A percentile compares a stretch with the other conserved stretches of the same genome.
These are phyloP conservation scores for Metschnikowia shivogae DNA, from an alignment of 805 yeast species.

Conservation along the genomic window DNA sequence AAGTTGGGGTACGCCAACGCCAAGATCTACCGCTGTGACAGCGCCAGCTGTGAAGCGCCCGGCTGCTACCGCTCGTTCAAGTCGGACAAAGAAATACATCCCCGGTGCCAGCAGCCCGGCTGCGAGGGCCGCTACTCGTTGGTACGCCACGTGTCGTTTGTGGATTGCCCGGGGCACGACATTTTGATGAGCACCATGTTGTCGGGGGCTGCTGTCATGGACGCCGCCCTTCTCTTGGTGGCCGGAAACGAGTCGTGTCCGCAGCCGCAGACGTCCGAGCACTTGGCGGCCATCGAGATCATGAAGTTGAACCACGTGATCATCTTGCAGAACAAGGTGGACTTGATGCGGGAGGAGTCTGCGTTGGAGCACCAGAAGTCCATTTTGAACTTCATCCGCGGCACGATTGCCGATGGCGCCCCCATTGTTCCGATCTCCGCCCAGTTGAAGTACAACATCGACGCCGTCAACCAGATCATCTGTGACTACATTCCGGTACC, in stretches of 20 bases:
- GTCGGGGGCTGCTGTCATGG: conserved; percentile 99
- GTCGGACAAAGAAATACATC: conserved; percentile 90
- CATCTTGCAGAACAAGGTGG: conserved; percentile 96
- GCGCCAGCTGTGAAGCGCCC: conserved; percentile 84
- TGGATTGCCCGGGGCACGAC: conserved; percentile 99
- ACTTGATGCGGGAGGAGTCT: conserved; percentile 94
- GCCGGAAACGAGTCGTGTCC: conserved; percentile 99
- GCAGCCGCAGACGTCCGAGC: conserved; percentile 99
- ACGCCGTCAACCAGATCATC: conserved; percentile 95
- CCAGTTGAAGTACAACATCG: conserved; percentile 96
- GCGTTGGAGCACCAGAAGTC: conserved; percentile 95
- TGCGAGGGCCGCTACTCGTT: conserved; percentile 86
- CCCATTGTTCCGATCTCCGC: conserved; percentile 99
- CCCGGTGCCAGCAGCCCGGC: conserved; percentile 85
- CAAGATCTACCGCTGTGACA: conserved; percentile 90
- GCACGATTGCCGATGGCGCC: conserved; percentile 98
- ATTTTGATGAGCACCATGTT: conserved; percentile 99
- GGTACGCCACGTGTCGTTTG: conserved; percentile 95
- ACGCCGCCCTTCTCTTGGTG: conserved; percentile 91
- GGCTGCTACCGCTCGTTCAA: conserved; percentile 93
- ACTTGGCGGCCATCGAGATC: conserved; percentile 98
- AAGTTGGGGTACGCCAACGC: conserved; percentile 99
- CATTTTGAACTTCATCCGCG: conserved; percentile 86
- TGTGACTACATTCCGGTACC: conserved; percentile 96
- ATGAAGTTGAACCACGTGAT: conserved; percentile 97